Conservation (phyloP, 306 rosid species). For the Cajanus cajan region DNA sequence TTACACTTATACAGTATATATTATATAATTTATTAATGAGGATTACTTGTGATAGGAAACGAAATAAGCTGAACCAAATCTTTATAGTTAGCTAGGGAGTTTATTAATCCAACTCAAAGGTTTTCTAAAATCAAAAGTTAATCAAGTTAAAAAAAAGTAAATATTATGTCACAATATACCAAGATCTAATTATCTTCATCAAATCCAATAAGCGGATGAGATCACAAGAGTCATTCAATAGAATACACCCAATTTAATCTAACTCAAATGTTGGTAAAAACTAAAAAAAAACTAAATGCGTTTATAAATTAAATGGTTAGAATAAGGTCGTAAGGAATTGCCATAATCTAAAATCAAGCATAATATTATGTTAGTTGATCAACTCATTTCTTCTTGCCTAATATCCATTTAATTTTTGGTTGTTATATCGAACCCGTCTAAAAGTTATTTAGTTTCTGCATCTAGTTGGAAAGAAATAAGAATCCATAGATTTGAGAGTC, state of each 20-base stretch:
- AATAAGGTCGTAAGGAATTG: neutral
- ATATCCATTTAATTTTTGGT: neutral
- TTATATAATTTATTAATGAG: no score
- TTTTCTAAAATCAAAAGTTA: no score
- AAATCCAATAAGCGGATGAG: no score
- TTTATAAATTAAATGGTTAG: neutral
- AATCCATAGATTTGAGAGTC: neutral
- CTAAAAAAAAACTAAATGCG: no score
- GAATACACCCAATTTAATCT: no score
- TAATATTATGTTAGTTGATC: neutral
- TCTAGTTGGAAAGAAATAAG: neutral
- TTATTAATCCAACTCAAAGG: neutral
- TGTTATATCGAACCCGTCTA: neutral
- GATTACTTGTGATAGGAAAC: neutral
- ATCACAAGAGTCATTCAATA: no score
- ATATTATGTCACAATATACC: no score
- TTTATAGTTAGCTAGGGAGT: neutral
- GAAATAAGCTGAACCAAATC: neutral
- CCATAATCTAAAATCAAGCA: neutral
- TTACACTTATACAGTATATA: neutral
- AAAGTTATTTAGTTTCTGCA: neutral
- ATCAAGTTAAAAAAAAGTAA: no score
- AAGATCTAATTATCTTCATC: no score
- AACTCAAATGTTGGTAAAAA: neutral
- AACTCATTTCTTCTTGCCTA: neutral